Percentiles rank a stretch among this genome's conserved stretches.
Conservation (phyloP, 2,329 filamentous ascomycete genomes). For the Verticillium dahliae region DNA sequence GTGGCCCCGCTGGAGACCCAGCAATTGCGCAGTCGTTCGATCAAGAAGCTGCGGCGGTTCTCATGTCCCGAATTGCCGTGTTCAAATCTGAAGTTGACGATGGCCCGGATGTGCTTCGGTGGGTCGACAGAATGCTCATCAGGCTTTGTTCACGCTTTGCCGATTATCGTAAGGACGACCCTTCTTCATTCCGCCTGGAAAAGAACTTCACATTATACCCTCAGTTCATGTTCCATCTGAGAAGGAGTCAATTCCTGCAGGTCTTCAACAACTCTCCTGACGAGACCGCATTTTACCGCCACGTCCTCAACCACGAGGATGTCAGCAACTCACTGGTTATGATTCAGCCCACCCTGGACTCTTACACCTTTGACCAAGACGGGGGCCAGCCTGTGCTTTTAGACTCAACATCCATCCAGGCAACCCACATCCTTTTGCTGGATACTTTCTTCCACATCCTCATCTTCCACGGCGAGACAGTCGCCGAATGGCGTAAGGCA, state of each 20-base stretch:
- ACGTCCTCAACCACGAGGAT: constrained; percentile 95
- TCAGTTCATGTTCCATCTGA: constrained; percentile 99
- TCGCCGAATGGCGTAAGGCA: constrained; percentile 96
- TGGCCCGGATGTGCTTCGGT: constrained; percentile 93
- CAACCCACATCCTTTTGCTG: constrained; percentile 85
- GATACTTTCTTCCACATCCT: constrained; percentile 99
- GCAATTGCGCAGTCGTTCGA: constrained; percentile 96
- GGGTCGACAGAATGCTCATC: constrained; percentile 98
- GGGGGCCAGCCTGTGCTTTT: constrained; percentile 88
- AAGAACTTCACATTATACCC: constrained; percentile 99
- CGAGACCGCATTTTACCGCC: constrained; percentile 97
- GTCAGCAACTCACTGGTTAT: constrained; percentile 95
- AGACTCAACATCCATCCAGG: constrained; percentile 93
- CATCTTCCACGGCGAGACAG: constrained; percentile 97
- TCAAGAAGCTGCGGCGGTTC: constrained; percentile 91
- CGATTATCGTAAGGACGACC: constrained; percentile 96
- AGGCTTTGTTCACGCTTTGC: constrained; percentile 92
- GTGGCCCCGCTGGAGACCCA: constrained; percentile 88
- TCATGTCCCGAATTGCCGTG: constrained; percentile 98
- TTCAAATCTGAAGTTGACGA: constrained; percentile 99
- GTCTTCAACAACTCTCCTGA: constrained; percentile 99
- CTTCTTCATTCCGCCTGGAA: constrained; percentile 91
- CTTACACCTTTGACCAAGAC: constrained; percentile 94
- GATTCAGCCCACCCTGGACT: constrained; percentile 97
- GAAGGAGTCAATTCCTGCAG: constrained; percentile 93